Evolutionary conservation across 805 yeast genomes (phyloP).

Genomic region (Kodamaea restingae): DNA sequence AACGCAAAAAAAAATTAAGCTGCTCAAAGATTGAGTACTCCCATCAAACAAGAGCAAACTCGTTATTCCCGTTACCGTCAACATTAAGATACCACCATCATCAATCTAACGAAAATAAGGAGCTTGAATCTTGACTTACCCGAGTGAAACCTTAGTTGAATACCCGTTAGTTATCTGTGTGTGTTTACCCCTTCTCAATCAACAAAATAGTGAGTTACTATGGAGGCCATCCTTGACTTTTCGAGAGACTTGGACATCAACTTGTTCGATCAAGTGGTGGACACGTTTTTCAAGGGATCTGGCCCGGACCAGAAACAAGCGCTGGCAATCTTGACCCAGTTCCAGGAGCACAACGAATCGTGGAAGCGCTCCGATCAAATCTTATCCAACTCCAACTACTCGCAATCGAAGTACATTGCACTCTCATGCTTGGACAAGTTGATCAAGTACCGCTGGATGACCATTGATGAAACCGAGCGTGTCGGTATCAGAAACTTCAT

Average conservation of each 20-base stretch:
- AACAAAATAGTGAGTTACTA: constrained; percentile 20
- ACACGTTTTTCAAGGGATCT: constrained; percentile 74
- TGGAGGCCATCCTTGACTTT: constrained; percentile 90
- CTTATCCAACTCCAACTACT: constrained; percentile 67
- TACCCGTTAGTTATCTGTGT: neutral
- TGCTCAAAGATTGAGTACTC: neutral
- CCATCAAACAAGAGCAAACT: neutral
- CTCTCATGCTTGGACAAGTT: constrained; percentile 84
- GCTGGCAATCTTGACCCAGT: constrained; percentile 65
- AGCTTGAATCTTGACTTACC: neutral
- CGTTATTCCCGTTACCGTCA: neutral
- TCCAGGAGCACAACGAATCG: constrained; percentile 91
- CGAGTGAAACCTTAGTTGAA: neutral
- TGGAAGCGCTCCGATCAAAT: constrained; percentile 94
- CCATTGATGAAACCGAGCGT: constrained; percentile 83
- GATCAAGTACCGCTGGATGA: constrained; percentile 90
- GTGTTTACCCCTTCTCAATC: neutral
- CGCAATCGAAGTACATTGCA: constrained; percentile 92
- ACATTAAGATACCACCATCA: neutral
- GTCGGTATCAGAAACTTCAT: constrained; percentile 90
- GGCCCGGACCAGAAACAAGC: constrained; percentile 69
- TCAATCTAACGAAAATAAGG: neutral
- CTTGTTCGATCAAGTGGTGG: constrained; percentile 79
- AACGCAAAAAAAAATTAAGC: constrained; percentile 1
- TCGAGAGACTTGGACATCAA: constrained; percentile 75